Percentiles rank a stretch among this genome's conserved stretches.
Conservation (phyloP, 306 rosid genomes). For the Gastrolobium bilobum region DNA sequence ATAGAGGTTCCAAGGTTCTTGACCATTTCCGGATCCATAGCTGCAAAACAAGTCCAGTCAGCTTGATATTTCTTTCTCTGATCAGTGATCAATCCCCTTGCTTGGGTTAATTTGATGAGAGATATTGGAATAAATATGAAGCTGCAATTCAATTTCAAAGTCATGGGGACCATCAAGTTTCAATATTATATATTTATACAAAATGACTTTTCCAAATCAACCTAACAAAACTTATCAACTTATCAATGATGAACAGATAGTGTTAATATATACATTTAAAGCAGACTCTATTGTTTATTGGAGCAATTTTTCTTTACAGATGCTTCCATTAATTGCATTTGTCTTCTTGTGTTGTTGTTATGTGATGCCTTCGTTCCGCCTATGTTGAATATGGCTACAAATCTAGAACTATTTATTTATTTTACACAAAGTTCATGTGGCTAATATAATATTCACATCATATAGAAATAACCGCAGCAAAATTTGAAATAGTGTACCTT, state of each 20-base stretch:
- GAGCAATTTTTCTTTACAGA: too few relatives aligned
- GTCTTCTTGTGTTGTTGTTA: too few relatives aligned
- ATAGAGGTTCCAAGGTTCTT: constrained; percentile 23
- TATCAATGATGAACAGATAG: background rate
- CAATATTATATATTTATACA: background rate
- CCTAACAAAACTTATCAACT: background rate
- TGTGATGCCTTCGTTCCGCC: too few relatives aligned
- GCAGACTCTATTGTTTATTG: background rate
- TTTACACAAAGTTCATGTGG: too few relatives aligned
- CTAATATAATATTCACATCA: too few relatives aligned
- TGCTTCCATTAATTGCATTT: too few relatives aligned
- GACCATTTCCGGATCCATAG: background rate
- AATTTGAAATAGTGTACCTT: too few relatives aligned
- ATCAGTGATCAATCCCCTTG: background rate
- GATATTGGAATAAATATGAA: background rate
- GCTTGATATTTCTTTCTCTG: background rate
- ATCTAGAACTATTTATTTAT: too few relatives aligned
- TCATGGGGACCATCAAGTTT: background rate
- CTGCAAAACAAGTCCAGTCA: background rate
- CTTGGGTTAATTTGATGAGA: background rate
- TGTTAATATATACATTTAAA: background rate
- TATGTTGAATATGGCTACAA: too few relatives aligned
- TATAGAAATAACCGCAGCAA: too few relatives aligned
- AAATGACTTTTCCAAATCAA: background rate
- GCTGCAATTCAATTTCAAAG: background rate